phyloP scores from a whole-genome alignment of 345 rosid genomes.

The Raphanus raphanistrum region DNA sequence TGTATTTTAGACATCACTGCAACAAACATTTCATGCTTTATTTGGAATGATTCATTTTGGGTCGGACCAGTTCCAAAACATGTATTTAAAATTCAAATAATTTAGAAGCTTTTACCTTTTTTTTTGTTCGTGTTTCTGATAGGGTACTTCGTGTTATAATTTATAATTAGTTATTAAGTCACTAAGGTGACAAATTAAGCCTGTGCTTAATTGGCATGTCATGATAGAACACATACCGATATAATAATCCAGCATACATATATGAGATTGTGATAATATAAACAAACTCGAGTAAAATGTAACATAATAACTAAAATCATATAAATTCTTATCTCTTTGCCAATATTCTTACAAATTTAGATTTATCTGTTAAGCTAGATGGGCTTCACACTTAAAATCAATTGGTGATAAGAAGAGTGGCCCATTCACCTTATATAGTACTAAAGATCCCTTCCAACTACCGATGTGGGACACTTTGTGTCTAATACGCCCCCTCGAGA shows the following conservation, averaged over 20 bases:
- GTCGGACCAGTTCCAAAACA: constrained; percentile 24
- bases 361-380: too few species aligned
- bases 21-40: constrained; percentile 24
- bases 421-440: too few species aligned
- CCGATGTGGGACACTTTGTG: too few species aligned
- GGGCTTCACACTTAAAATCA: too few species aligned
- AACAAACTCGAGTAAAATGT: constrained; percentile 1
- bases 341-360: neutral
- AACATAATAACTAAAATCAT: neutral
- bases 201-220: constrained; percentile 33
- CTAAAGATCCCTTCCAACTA: too few species aligned
- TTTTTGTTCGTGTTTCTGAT: neutral
- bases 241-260: constrained; percentile 12
- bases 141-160: constrained; percentile 3
- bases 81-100: neutral
- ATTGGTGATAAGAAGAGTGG: too few species aligned
- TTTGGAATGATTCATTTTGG: constrained; percentile 11
- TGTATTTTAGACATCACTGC: neutral
- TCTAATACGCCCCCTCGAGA: too few species aligned
- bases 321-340: neutral
- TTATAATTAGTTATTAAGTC: constrained; percentile 18
- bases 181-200: constrained; percentile 25
- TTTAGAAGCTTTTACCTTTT: neutral
- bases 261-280: neutral
- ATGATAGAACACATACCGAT: constrained; percentile 27